Conservation (phyloP, 371 early-diverging fungal species). For the Batrachochytrium dendrobatidis region DNA sequence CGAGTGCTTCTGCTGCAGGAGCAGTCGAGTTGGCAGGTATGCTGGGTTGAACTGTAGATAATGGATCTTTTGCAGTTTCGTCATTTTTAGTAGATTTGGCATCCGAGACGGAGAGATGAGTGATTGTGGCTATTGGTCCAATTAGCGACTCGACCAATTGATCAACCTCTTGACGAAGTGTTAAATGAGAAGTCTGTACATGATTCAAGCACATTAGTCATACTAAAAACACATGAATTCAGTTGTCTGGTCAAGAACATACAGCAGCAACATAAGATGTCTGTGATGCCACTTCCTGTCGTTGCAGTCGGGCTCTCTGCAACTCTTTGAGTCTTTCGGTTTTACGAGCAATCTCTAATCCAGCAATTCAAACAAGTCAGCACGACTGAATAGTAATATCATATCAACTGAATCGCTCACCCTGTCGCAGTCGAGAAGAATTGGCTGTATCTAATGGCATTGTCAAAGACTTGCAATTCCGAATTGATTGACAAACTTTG, state of each 20-base stretch:
- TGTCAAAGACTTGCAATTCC: too few relatives aligned
- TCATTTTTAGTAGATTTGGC: too few relatives aligned
- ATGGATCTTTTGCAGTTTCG: too few relatives aligned
- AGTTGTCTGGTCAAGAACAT: too few relatives aligned
- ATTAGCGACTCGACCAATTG: slow-evolving; percentile 13
- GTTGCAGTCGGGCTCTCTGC: background rate
- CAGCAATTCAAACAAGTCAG: slow-evolving; percentile 26
- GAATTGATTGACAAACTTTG: too few relatives aligned
- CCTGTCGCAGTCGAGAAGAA: too few relatives aligned
- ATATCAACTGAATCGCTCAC: too few relatives aligned
- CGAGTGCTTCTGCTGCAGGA: too few relatives aligned
- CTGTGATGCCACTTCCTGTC: background rate
- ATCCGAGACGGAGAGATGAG: background rate
- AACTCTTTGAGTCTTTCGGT: slow-evolving; percentile 2
- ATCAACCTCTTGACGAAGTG: slow-evolving; percentile 11
- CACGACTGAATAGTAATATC: too few relatives aligned
- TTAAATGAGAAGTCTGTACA: background rate
- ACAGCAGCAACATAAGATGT: background rate
- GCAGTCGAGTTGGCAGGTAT: too few relatives aligned
- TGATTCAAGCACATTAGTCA: background rate
- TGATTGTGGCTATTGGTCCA: slow-evolving; percentile 7
- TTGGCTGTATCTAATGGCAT: too few relatives aligned
- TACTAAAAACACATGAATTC: background rate
- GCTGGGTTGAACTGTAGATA: too few relatives aligned
- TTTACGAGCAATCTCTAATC: slow-evolving; percentile 9